phyloP scores from a whole-genome alignment of 2,329 filamentous ascomycete genomes.

The Dactylella cylindrospora region DNA sequence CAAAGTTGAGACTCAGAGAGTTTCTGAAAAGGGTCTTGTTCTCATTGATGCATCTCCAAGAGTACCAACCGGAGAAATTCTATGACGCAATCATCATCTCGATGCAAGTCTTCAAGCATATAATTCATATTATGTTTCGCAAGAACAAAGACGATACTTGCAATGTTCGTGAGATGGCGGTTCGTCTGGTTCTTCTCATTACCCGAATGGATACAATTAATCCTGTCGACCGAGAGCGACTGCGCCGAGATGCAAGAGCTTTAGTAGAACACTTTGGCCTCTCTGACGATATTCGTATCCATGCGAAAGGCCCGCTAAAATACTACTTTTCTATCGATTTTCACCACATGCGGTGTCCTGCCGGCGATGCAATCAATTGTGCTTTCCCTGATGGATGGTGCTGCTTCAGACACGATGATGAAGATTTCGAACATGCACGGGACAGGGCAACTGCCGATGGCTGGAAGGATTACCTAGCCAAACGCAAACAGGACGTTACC shows the following conservation, averaged over 20 bases:
- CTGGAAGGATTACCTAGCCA: no score
- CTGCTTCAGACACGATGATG: slow-evolving; percentile 5
- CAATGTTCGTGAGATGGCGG: neutral
- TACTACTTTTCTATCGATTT: slow-evolving; percentile 10
- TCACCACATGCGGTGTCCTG: neutral
- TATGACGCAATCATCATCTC: neutral
- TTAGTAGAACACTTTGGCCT: neutral
- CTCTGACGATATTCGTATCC: slow-evolving; percentile 16
- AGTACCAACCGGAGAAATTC: slow-evolving; percentile 3
- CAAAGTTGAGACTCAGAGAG: neutral
- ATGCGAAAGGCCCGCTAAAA: neutral
- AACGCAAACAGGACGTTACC: no score
- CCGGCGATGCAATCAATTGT: neutral
- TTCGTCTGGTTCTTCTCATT: slow-evolving; percentile 3
- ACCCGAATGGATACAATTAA: neutral
- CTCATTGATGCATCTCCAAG: neutral
- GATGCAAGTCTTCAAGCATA: neutral
- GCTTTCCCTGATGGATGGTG: slow-evolving; percentile 10
- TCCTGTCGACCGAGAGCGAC: slow-evolving; percentile 1
- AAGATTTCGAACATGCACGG: neutral
- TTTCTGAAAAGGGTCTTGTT: slow-evolving; percentile 8
- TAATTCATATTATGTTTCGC: neutral
- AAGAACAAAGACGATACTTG: neutral
- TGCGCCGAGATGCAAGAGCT: slow-evolving; percentile 4
- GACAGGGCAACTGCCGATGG: no score